Conservation (phyloP, 2,329 filamentous ascomycete species). For the Bipolaris sorokiniana region DNA sequence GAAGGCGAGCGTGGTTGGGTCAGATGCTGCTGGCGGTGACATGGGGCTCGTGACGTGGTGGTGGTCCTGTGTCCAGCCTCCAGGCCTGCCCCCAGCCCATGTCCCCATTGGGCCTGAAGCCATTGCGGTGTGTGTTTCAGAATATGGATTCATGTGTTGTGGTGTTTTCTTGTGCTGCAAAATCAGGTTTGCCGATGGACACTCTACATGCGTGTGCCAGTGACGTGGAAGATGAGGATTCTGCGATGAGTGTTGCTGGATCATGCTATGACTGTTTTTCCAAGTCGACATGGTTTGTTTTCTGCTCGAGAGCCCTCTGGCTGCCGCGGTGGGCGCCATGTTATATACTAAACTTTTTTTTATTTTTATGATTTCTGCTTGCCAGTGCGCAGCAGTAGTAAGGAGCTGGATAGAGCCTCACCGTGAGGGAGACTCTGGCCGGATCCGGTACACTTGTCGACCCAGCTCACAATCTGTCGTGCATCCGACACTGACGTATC, state of each 20-base stretch:
- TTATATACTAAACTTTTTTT: not conserved
- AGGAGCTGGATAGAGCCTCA: not conserved
- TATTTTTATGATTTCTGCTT: not conserved
- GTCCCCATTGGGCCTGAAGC: not conserved
- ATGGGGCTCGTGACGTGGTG: slow-evolving; percentile 21
- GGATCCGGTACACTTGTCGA: slow-evolving; percentile 3
- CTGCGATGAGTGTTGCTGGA: not conserved
- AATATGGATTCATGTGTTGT: not conserved
- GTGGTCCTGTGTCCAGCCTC: slow-evolving; percentile 14
- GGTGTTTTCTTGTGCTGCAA: not conserved
- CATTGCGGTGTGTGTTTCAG: not conserved
- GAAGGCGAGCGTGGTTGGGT: slow-evolving; percentile 19
- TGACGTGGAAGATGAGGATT: not conserved
- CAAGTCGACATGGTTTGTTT: not conserved
- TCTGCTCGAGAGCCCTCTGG: no score
- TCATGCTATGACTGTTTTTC: not conserved
- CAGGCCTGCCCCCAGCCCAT: not conserved
- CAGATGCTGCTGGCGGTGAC: slow-evolving; percentile 15
- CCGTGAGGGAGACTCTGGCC: not conserved
- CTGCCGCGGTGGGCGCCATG: not conserved
- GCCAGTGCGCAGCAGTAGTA: not conserved
- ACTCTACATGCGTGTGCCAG: not conserved
- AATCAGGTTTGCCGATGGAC: not conserved
- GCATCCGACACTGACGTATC: slow-evolving; percentile 1
- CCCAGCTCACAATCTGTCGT: not conserved